These are phyloP conservation scores for Fusarium heterosporum DNA, from an alignment of 2,329 filamentous ascomycete species.

Conservation along the genomic window DNA sequence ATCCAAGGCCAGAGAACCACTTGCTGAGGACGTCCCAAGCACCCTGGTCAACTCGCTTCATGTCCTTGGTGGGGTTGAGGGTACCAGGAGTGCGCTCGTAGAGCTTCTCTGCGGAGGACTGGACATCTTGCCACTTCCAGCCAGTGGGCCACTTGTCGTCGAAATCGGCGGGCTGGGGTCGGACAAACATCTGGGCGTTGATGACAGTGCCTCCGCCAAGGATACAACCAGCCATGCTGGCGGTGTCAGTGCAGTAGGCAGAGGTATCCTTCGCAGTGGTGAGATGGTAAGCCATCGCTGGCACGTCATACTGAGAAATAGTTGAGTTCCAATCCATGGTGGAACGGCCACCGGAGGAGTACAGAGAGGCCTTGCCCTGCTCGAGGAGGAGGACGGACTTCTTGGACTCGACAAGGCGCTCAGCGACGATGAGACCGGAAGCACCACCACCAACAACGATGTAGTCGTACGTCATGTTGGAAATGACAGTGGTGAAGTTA, in stretches of 20 bases:
- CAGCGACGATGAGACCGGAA: constrained; percentile 69
- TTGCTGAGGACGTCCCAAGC: constrained; percentile 72
- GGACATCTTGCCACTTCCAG: constrained; percentile 72
- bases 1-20: constrained; percentile 70
- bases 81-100: constrained; percentile 79
- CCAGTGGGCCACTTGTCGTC: constrained; percentile 78
- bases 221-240: constrained; percentile 78
- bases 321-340: constrained; percentile 72
- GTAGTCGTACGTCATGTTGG: constrained; percentile 65
- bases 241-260: constrained; percentile 73
- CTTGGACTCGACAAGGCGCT: constrained; percentile 68
- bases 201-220: constrained; percentile 75
- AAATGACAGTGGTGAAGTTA: constrained; percentile 50
- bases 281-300: constrained; percentile 77
- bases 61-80: constrained; percentile 72
- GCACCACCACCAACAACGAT: constrained; percentile 73
- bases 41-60: constrained; percentile 73
- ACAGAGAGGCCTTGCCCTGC: constrained; percentile 64
- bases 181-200: constrained; percentile 77
- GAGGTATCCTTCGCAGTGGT: constrained; percentile 72
- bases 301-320: constrained; percentile 77
- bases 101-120: constrained; percentile 67
- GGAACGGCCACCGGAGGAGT: constrained; percentile 73
- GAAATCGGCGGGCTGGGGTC: constrained; percentile 74
- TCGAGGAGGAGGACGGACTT: constrained; percentile 74